Conservation (phyloP, 108 stramenopile species). For the Skeletonema marinoi region DNA sequence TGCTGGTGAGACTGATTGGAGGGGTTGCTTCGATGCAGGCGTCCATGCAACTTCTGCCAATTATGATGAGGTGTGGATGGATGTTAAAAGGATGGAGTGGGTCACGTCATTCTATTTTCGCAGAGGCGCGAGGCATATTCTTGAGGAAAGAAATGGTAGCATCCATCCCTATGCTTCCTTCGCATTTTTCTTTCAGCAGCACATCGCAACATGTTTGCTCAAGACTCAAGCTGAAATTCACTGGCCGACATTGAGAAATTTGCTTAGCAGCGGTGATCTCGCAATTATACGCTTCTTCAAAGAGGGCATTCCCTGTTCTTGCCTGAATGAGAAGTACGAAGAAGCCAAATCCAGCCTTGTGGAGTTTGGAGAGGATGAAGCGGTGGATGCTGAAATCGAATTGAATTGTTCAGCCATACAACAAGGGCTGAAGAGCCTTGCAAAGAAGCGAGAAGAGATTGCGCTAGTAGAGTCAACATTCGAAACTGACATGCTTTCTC, state of each 20-base stretch:
- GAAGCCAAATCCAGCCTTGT: background rate
- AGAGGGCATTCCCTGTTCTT: background rate
- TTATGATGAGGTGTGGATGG: background rate
- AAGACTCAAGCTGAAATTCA: background rate
- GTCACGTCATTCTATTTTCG: background rate
- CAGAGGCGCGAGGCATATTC: no score
- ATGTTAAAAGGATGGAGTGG: background rate
- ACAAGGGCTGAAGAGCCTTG: no score
- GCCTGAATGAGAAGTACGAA: background rate
- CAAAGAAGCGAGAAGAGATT: no score
- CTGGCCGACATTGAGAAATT: background rate
- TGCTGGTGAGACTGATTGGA: no score
- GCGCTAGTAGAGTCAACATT: background rate
- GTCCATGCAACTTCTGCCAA: background rate
- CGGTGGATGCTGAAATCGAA: no score
- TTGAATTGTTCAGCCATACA: no score
- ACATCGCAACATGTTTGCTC: background rate
- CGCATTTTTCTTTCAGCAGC: background rate
- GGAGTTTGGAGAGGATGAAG: no score
- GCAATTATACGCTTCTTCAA: background rate
- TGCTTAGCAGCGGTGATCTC: background rate
- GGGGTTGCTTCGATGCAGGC: no score
- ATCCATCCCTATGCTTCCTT: background rate
- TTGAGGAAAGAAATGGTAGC: background rate
- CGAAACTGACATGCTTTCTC: background rate